These are phyloP conservation scores for Aspergillus tubingensis DNA, from an alignment of 2,329 filamentous ascomycete species.

Conservation along the genomic window DNA sequence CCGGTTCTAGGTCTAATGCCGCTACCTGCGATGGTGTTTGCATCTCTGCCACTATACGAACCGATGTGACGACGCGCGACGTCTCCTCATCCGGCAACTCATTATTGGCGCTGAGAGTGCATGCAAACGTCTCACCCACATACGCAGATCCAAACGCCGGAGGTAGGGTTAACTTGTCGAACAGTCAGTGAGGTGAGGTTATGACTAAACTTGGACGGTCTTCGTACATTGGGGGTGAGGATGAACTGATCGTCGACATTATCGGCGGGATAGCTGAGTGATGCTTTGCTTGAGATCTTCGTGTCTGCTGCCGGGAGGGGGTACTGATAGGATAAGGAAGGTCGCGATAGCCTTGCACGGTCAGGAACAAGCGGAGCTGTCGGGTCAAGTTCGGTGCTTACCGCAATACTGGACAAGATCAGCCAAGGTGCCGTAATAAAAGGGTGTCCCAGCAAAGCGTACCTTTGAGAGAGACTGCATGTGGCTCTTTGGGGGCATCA, in stretches of 20 bases:
- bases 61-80: constrained; percentile 64
- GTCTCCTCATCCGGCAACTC: constrained; percentile 57
- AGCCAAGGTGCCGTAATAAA: constrained; percentile 18
- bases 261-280: constrained; percentile 68
- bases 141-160: constrained; percentile 92
- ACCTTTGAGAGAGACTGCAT: constrained; percentile 76
- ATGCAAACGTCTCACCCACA: constrained; percentile 92
- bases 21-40: constrained; percentile 81
- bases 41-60: constrained; percentile 88
- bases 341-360: constrained; percentile 71
- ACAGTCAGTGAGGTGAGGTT: constrained; percentile 16
- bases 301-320: constrained; percentile 49
- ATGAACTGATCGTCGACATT: constrained; percentile 55
- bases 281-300: constrained; percentile 62
- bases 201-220: background rate
- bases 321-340: constrained; percentile 49
- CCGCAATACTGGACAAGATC: constrained; percentile 39
- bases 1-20: constrained; percentile 56
- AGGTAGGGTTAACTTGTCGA: constrained; percentile 70
- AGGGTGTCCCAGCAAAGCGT: constrained; percentile 18
- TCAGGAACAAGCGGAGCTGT: constrained; percentile 18
- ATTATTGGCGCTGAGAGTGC: constrained; percentile 94
- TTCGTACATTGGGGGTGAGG: constrained; percentile 55
- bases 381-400: constrained; percentile 26
- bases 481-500: constrained; percentile 66